Evolutionary conservation across 73 alveolate species (phyloP), one percentile per base, ranked within the genome.

Genomic region (Tetrahymena malaccensis): DNA sequence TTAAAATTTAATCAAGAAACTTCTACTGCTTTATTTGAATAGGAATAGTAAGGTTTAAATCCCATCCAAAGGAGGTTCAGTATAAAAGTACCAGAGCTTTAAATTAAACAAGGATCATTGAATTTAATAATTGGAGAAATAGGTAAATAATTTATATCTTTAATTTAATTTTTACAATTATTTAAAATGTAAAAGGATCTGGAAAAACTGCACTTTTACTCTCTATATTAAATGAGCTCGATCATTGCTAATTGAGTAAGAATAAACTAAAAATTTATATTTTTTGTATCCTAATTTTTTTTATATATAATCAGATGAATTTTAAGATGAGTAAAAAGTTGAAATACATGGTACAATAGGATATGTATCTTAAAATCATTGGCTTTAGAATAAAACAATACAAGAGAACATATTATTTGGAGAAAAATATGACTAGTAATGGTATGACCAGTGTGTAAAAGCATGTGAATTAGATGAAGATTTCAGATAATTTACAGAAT

Each of bases 341-440:
- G 55, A 93, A 43, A 85, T 95, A 11, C 94, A 95, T 17, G 98
- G 98, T 22, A 37, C 85, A 17, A 93, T 97, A 6, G 95, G 97
- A 22, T 96, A 94, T 55, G 97, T 97, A 34, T 85, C 94, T 17
- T 96, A 98, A 85, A 93, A 85, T 35, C 97, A 98, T 19, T 98
- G 99, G 99, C 96, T 98, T 33, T 93, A 96, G 93, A 97, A 95
- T 96, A 84, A 44, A 84, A 57, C 98, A 31, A 97, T 98, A 22
- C 40, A 98, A 58, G 97, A 98, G 35, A 98, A 98, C 85, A 98
- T 98, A 31, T 34, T 96, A 19, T 98, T 98, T 93, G 98, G 98
- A 34, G 40, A 38, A 27, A 94, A 89, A 13, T 44, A 84, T 44
- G 96, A 97, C 34, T 94, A 95, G 37, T 94, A 85, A 44, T 97